Evolutionary conservation across 306 rosid genomes (phyloP).

Genomic region (Cercis canadensis): DNA sequence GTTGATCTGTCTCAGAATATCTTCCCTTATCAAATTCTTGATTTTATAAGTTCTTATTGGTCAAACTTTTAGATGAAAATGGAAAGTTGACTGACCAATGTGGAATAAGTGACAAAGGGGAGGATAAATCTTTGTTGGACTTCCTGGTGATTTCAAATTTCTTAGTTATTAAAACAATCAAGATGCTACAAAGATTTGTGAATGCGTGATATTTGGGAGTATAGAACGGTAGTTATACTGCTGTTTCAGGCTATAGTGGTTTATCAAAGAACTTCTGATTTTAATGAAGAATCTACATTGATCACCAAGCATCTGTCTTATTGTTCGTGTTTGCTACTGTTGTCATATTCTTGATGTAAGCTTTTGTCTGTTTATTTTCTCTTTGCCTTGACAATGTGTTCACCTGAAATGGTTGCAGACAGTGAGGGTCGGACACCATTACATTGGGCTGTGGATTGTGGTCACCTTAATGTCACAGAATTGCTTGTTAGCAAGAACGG

Average conservation of each 20-base stretch:
- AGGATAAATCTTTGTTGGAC: not conserved
- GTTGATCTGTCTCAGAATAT: not conserved
- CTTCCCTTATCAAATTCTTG: slow-evolving; percentile 8
- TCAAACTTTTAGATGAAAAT: slow-evolving; percentile 8
- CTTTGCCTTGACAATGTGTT: not conserved
- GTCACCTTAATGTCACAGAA: slow-evolving; percentile 72
- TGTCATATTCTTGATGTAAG: not conserved
- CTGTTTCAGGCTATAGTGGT: not conserved
- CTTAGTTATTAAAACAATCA: not conserved
- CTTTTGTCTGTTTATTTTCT: too few species aligned
- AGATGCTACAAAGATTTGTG: slow-evolving; percentile 16
- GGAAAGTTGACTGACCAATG: slow-evolving; percentile 28
- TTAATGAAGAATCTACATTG: not conserved
- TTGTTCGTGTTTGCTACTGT: not conserved
- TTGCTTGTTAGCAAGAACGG: slow-evolving; percentile 74
- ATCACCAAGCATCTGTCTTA: not conserved
- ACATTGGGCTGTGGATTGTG: slow-evolving; percentile 99
- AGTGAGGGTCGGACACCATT: slow-evolving; percentile 96
- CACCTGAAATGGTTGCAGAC: slow-evolving; percentile 64
- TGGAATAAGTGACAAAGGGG: not conserved
- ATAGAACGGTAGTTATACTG: slow-evolving; percentile 9
- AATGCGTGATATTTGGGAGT: slow-evolving; percentile 10
- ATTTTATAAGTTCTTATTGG: not conserved
- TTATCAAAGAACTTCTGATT: not conserved
- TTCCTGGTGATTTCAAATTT: slow-evolving; percentile 3